These are phyloP conservation scores for Saccharomyces uvarum DNA, from an alignment of 1,139 yeast genomes.

Conservation along the genomic window DNA sequence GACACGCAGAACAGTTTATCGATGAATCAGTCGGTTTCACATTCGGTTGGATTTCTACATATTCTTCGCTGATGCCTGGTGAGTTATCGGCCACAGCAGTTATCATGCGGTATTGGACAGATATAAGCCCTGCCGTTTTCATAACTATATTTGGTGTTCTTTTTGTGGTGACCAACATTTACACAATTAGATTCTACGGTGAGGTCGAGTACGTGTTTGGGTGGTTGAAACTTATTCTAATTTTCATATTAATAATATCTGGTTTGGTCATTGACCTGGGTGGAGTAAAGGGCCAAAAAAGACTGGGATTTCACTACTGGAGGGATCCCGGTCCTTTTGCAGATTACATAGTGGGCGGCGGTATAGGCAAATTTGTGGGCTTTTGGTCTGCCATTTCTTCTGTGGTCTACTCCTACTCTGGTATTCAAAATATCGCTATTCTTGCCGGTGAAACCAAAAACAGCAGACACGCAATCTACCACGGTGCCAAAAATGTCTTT, in stretches of 20 bases:
- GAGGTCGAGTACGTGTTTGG: conserved; percentile 41
- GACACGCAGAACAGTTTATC: conserved; percentile 38
- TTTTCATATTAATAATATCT: neutral
- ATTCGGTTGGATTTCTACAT: conserved; percentile 63
- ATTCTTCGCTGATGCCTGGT: conserved; percentile 39
- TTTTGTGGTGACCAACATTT: conserved; percentile 35
- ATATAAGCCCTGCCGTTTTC: conserved; percentile 40
- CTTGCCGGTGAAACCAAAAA: conserved; percentile 75
- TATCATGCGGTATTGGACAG: conserved; percentile 41
- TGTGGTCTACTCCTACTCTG: conserved; percentile 74
- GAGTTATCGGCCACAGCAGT: conserved; percentile 69
- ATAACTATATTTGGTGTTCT: conserved; percentile 39
- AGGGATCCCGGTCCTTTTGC: neutral
- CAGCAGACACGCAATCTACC: conserved; percentile 38
- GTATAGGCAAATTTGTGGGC: conserved; percentile 38
- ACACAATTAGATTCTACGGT: conserved; percentile 41
- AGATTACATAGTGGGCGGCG: neutral
- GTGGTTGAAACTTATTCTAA: conserved; percentile 42
- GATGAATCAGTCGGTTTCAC: conserved; percentile 63
- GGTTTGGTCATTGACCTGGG: neutral
- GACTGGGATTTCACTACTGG: neutral
- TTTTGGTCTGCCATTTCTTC: conserved; percentile 53
- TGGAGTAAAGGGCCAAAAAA: neutral
- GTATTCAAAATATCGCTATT: conserved; percentile 66
- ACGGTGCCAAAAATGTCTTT: conserved; percentile 37